A percentile compares a stretch with the other conserved stretches of the same genome.
Evolutionary conservation across 352 stramenopile genomes (phyloP).

Genomic region (Phytophthora pseudosyringae): DNA sequence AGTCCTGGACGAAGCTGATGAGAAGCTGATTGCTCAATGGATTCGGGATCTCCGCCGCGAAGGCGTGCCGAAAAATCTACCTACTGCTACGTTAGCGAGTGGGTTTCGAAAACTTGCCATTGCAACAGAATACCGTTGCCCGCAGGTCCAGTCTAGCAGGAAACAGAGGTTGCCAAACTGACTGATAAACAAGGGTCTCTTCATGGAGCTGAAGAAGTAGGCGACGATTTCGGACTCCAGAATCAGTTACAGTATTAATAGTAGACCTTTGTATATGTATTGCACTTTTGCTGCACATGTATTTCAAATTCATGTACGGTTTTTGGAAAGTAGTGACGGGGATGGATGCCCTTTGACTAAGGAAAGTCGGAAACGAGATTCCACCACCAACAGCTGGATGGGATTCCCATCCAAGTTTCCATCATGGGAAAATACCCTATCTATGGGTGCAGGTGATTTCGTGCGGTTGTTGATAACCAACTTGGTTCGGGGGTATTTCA

Average conservation of each 20-base stretch:
- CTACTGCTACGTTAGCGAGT: background rate
- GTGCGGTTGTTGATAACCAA: too few species aligned
- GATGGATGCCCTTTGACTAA: too few species aligned
- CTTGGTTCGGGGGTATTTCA: too few species aligned
- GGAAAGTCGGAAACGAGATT: too few species aligned
- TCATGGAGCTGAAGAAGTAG: background rate
- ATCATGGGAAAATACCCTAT: too few species aligned
- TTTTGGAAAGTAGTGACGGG: background rate
- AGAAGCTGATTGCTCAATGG: too few species aligned
- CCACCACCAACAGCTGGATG: too few species aligned
- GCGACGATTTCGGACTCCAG: background rate
- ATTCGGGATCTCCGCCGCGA: too few species aligned
- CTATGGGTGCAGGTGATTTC: too few species aligned
- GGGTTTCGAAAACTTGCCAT: slow-evolving; percentile 4
- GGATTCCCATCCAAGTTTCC: too few species aligned
- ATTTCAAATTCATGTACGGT: background rate
- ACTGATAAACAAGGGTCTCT: background rate
- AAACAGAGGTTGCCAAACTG: background rate
- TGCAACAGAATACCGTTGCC: background rate
- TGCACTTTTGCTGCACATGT: background rate
- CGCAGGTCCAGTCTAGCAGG: background rate
- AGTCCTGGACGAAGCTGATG: too few species aligned
- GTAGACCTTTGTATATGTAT: background rate
- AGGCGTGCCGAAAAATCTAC: background rate
- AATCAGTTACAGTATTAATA: background rate